A percentile compares a stretch with the other conserved stretches of the same genome.
Conservation (phyloP, 139 green algal genomes). For the Zygnema cylindricum region DNA sequence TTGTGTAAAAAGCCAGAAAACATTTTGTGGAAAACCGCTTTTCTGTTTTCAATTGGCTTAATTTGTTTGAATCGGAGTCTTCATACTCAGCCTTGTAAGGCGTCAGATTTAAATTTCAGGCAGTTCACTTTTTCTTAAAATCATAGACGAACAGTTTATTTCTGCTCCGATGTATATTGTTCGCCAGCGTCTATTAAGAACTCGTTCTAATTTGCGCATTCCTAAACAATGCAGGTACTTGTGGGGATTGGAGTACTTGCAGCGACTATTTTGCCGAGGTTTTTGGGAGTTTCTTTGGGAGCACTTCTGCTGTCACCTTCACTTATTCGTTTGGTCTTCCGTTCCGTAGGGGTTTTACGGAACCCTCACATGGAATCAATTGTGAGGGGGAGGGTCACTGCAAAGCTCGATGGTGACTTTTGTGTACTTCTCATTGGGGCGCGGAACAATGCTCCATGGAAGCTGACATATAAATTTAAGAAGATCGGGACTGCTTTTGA, state of each 20-base stretch:
- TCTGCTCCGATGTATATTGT: no score
- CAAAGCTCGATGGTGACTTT: conserved; percentile 37
- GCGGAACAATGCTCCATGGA: conserved; percentile 32
- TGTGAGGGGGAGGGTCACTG: neutral
- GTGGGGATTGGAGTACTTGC: conserved; percentile 16
- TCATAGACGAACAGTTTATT: no score
- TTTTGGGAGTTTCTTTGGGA: neutral
- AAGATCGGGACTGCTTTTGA: neutral
- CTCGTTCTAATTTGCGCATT: no score
- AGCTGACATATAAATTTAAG: conserved; percentile 22
- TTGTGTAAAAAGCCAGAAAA: no score
- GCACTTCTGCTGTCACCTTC: neutral
- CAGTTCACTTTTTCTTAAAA: no score
- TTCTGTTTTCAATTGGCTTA: no score
- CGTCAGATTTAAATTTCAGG: no score
- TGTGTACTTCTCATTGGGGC: conserved; percentile 34
- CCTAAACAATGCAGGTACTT: conserved; percentile 27
- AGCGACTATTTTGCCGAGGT: neutral
- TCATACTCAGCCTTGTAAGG: no score
- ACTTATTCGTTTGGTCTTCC: neutral
- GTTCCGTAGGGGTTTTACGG: neutral
- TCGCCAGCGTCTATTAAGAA: no score
- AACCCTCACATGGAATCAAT: conserved; percentile 24
- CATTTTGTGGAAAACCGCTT: no score
- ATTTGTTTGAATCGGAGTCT: no score